A percentile compares a stretch with the other conserved stretches of the same genome.
phyloP scores from a whole-genome alignment of 768 basidiomycete species.

The Cystofilobasidium ferigula region DNA sequence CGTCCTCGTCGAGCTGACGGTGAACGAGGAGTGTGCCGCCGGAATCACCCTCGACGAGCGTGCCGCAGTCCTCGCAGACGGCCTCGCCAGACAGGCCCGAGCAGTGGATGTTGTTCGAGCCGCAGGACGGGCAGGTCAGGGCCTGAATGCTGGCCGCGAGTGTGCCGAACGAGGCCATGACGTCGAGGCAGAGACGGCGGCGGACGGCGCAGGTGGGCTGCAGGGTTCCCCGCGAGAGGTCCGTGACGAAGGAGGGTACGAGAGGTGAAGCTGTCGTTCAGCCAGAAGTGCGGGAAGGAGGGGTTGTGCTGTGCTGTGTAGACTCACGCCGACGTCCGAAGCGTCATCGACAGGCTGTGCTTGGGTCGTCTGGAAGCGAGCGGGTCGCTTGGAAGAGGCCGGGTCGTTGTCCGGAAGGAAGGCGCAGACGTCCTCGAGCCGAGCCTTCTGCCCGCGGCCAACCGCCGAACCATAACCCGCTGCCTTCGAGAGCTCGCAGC shows the following conservation, averaged over 20 bases:
- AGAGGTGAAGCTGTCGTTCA: background rate
- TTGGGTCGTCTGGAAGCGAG: too few species aligned
- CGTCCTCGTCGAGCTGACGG: slow-evolving; percentile 12
- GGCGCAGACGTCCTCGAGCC: too few species aligned
- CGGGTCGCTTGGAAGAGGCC: too few species aligned
- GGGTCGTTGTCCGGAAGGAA: too few species aligned
- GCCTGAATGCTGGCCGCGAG: too few species aligned
- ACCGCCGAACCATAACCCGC: too few species aligned
- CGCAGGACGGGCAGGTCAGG: slow-evolving; percentile 7
- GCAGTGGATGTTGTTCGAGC: background rate
- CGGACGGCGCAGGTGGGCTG: background rate
- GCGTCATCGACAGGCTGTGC: too few species aligned
- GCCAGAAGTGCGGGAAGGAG: background rate
- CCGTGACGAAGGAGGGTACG: background rate
- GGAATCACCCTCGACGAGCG: slow-evolving; percentile 6
- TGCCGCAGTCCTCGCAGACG: slow-evolving; percentile 22
- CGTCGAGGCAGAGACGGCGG: background rate
- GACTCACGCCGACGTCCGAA: background rate
- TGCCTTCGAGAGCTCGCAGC: too few species aligned
- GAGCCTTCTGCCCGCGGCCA: too few species aligned
- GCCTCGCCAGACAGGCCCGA: slow-evolving; percentile 20
- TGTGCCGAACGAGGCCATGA: background rate
- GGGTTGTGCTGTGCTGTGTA: background rate
- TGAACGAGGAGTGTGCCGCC: slow-evolving; percentile 4
- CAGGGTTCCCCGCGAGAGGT: too few species aligned